Conservation (phyloP, 768 basidiomycete species). For the Mycena pura region DNA sequence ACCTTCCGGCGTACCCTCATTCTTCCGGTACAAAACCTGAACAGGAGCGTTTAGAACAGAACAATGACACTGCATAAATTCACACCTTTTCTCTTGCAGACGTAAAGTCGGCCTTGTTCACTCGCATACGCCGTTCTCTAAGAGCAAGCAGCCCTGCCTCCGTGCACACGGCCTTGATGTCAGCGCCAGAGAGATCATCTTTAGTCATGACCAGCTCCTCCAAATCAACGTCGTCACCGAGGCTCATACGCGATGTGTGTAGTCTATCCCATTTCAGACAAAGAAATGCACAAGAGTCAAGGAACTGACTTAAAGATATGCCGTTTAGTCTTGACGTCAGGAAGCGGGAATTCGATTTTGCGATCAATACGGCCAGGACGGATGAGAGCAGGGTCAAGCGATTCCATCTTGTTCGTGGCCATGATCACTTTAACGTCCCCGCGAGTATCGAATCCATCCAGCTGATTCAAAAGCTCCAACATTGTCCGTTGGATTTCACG, state of each 20-base stretch:
- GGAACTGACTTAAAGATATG: conserved; percentile 88
- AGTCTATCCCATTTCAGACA: conserved; percentile 52
- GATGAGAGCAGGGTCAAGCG: conserved; percentile 96
- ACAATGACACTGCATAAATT: background rate
- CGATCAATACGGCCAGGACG: conserved; percentile 98
- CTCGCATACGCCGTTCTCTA: conserved; percentile 93
- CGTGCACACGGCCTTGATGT: conserved; percentile 99
- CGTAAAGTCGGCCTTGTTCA: conserved; percentile 90
- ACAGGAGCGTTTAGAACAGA: conserved; percentile 17
- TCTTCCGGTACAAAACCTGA: conserved; percentile 92
- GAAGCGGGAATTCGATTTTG: conserved; percentile 98
- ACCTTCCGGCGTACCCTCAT: conserved; percentile 93
- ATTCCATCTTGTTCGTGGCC: conserved; percentile 98
- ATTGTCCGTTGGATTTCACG: conserved; percentile 99
- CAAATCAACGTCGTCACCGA: conserved; percentile 86
- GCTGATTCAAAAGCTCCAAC: conserved; percentile 97
- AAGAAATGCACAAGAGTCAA: background rate
- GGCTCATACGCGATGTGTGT: conserved; percentile 94
- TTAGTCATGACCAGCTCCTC: conserved; percentile 96
- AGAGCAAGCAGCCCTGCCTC: conserved; percentile 97
- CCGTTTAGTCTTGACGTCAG: conserved; percentile 98
- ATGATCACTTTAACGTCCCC: conserved; percentile 99
- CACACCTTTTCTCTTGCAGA: conserved; percentile 91
- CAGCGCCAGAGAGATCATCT: conserved; percentile 95
- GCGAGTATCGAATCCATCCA: conserved; percentile 98